phyloP scores from a whole-genome alignment of 257 asterid genomes.

The Solanum habrochaites region DNA sequence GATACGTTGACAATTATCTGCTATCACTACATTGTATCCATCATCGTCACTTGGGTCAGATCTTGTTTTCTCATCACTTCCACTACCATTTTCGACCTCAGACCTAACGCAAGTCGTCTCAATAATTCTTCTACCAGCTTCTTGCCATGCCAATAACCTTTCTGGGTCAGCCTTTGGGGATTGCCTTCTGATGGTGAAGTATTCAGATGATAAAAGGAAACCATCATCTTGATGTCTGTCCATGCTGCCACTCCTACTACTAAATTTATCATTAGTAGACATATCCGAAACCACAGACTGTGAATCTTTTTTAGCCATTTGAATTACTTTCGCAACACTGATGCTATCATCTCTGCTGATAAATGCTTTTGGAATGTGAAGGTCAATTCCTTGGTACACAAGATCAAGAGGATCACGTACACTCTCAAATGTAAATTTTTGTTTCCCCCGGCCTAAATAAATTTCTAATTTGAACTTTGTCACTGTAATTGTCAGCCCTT shows the following conservation, averaged over 20 bases:
- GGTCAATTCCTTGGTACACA: conserved; percentile 94
- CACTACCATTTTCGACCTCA: conserved; percentile 92
- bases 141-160: conserved; percentile 91
- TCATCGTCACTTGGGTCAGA: conserved; percentile 98
- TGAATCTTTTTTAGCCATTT: conserved; percentile 57
- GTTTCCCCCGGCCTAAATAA: conserved; percentile 75
- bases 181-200: conserved; percentile 88
- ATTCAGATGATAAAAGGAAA: conserved; percentile 82
- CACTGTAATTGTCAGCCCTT: conserved; percentile 78
- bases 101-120: conserved; percentile 88
- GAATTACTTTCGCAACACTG: conserved; percentile 64
- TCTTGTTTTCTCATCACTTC: conserved; percentile 83
- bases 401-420: conserved; percentile 82
- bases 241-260: conserved; percentile 28
- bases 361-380: conserved; percentile 82
- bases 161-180: conserved; percentile 95
- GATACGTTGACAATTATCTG: conserved; percentile 91
- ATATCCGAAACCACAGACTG: conserved; percentile 60
- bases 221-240: conserved; percentile 92
- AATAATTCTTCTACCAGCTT: conserved; percentile 83
- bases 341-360: conserved; percentile 59
- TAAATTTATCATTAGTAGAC: conserved; percentile 42
- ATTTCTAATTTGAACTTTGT: conserved; percentile 72
- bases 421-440: conserved; percentile 78
- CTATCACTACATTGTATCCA: conserved; percentile 88